Evolutionary conservation across 768 basidiomycete genomes (phyloP), one percentile per base, ranked within the genome.

Genomic region (Russula olivacea): DNA sequence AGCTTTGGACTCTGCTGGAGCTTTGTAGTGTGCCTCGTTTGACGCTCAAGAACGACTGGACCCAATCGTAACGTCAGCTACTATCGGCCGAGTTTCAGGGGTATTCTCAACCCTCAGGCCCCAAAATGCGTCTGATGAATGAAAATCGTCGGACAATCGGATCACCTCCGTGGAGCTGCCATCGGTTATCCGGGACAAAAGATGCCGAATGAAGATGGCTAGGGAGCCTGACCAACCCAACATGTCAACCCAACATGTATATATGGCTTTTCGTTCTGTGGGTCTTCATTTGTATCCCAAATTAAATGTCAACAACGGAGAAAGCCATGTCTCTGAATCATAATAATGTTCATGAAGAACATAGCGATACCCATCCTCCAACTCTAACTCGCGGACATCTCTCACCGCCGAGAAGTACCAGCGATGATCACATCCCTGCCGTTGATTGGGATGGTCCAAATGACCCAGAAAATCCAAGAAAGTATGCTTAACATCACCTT

Each of bases 361-460:
- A 32, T 48, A 30, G 23, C 23, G n/a, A 28, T 10, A 4, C 25
- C 17, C 34, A 7, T 10, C 41, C 53, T 38, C 32, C 43, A 28
- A 55, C 51, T 8, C 21, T 25, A n/a, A 28, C 19, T 21, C 10
- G 28, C 6, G 34, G 10, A 3, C 41, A 38, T 25, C 38, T 38
- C 48, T 50, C 14, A 40, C 2, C 32, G 2, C 17, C 6, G 34
- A 36, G n/a, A 17, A 21, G n/a, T 28, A 19, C 21, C 25, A n/a
- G 10, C 23, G 14, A 28, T 36, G 34, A 57, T 9, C 40, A 52
- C 32, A 45, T 53, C 23, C 32, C 63, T 41, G 21, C 45, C 47
- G 61, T 66, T 9, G 58, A 66, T 28, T 66, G 66, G 62, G 59
- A 66, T n/a, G 62, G 66, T 28, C 66, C 62, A 32, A 43, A 58